Base-by-base conservation (phyloP, 108 stramenopile species). In the Cylindrotheca fusiformis region DNA sequence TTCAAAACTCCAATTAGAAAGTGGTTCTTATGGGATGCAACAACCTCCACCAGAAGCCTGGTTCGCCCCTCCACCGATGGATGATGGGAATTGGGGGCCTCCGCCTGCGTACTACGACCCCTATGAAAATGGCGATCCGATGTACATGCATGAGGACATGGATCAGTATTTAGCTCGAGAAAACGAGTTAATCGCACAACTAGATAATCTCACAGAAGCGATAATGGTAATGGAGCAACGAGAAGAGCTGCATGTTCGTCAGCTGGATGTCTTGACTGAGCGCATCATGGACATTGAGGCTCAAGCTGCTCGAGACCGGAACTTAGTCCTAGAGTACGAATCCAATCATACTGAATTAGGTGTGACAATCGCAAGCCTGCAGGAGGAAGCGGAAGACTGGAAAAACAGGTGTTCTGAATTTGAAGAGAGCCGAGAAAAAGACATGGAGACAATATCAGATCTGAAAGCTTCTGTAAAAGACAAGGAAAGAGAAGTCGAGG, bases 181-280 rank as follows among this genome's bases (percentile, higher is more conserved):
- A 55, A 30, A 63, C 4, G 62, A 65, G n/a, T 54, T 81, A 1
- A 29, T 70, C 3, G 6, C 33, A 1, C 73, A 79, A 32, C 47
- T 85, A 10, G 64, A 78, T 30, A 85, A 81, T 64, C 24, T 77
- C 10, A 81, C 84, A 0, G 33, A 56, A 19, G 48, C 73, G 5
- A 24, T 76, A 22, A 19, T 32, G 4, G 50, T 30, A 26, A 48
- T 72, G 69, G 68, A 72, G 68, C 68, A 75, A 53, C 67, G 74
- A 21, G 79, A 85, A 54, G 77, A 78, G 51, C 25, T 81, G 44
- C 77, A 85, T 33, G 58, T 67, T 30, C 75, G 68, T 19, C 77
- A 81, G 36, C 68, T 88, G 19, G 91, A 88, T 57, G 73, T 85
- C 18, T 52, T 92, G 26, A 85, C 85, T 32, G 87, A 92, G 66